Evolutionary conservation across 305 asterid species (phyloP).

Genomic region (Solanum hybrid): DNA sequence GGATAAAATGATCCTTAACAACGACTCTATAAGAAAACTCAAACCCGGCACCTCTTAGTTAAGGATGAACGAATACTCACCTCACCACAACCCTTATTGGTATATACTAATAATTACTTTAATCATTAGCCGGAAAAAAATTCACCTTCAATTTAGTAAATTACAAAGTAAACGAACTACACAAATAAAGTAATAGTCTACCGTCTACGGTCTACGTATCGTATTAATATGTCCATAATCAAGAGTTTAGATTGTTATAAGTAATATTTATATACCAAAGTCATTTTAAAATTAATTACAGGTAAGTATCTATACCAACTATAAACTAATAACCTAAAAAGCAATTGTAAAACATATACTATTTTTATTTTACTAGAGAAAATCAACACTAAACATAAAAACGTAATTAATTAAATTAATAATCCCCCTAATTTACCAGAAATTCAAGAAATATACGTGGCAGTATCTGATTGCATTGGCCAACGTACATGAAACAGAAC

Average conservation of each 20-base stretch:
- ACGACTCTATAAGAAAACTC: too few species aligned
- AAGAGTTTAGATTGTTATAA: neutral
- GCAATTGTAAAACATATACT: too few species aligned
- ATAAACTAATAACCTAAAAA: too few species aligned
- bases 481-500: constrained; percentile 1
- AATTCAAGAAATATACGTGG: neutral
- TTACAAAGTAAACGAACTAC: neutral
- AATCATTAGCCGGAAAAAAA: neutral
- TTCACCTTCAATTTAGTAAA: neutral
- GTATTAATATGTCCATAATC: neutral
- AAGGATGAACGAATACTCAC: neutral
- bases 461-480: neutral
- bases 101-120: neutral
- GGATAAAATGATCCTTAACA: neutral
- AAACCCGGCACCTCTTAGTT: neutral
- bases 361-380: neutral
- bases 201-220: too few species aligned
- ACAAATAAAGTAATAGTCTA: neutral
- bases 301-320: too few species aligned
- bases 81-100: neutral
- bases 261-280: neutral
- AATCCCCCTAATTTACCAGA: too few species aligned
- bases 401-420: neutral
- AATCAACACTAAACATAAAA: neutral
- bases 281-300: neutral